Base-by-base conservation (phyloP, 495 filamentous ascomycete genomes). In the Terfezia boudieri region DNA sequence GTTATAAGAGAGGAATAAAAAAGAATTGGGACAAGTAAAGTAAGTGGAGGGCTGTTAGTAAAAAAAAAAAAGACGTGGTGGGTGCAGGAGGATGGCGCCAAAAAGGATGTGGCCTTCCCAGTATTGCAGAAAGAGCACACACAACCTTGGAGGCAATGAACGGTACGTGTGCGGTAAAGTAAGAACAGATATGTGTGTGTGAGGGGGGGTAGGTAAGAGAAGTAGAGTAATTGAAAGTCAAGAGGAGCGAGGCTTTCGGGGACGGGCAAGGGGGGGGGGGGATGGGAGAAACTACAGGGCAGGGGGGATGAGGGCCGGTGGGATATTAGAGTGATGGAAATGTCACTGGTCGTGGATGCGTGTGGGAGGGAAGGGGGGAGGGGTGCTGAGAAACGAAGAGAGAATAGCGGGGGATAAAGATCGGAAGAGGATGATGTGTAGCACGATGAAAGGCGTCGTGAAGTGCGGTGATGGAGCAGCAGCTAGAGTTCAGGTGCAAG, bases 121-220 rank as follows among this genome's bases (percentile, higher is more conserved):
- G 20, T 20, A 16, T 43, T 43, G 38, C 38, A 43, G 38, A 16
- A 43, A 43, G 16, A 43, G 26, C 26, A 46, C 41, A 46, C 26
- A 46, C 41, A 46, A 46, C 41, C 41, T 53, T 60, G 60, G 59
- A 61, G 59, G 63, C 60, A 63, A 59, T 63, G 61, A 56, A 60
- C 59, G 62, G 61, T 63, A 61, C 54, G 59, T 59, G 59, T 65
- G 37, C 56, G 36, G 36, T 38, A 50, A 57, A 55, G 57, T 58
- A 2, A 32, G 26, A 32, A 32, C 26, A 32, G 2, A 32, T 32
- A 2, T 32, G 57, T 60, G 55, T 54, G 53, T 55, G 55, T 49
- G 58, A 54, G 55, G 61, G 58, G 53, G 57, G 63, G 57, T 52
- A 50, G 41, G 41, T 46, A 4, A 4, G 41, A 20, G 1, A 0